Evolutionary conservation across 441 rosid species (phyloP).

Genomic region (Syzygium malaccense): DNA sequence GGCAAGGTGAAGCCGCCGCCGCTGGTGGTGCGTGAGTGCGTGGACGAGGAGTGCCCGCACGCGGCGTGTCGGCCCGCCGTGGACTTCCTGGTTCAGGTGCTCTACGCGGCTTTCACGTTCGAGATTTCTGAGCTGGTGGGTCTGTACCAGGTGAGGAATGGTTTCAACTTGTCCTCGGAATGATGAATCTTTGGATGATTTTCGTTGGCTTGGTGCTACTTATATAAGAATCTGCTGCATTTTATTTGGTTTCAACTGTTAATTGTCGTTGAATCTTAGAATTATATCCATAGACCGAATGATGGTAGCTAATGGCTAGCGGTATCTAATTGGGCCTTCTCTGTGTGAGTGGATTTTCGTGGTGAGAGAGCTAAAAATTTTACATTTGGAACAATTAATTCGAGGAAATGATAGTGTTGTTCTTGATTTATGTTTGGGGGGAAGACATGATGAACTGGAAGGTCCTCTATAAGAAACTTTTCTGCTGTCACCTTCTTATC

Average conservation of each 20-base stretch:
- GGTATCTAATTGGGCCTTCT: background rate
- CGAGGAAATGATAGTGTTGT: background rate
- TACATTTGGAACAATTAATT: background rate
- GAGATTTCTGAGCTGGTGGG: constrained; percentile 52
- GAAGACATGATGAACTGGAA: background rate
- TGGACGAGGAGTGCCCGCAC: constrained; percentile 66
- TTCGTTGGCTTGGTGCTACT: background rate
- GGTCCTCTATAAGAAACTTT: background rate
- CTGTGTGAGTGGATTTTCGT: background rate
- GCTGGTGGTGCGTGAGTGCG: constrained; percentile 41
- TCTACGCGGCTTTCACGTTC: constrained; percentile 63
- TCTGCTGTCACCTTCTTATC: background rate
- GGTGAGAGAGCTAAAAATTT: background rate
- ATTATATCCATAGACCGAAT: background rate
- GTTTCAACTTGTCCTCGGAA: background rate
- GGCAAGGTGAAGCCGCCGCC: constrained; percentile 59
- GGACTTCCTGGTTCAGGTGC: constrained; percentile 58
- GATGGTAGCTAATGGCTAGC: background rate
- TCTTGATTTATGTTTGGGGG: background rate
- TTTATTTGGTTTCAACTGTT: background rate
- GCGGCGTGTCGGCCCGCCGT: constrained; percentile 65
- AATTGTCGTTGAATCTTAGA: background rate
- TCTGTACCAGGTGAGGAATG: constrained; percentile 49
- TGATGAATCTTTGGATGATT: background rate
- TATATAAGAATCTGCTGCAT: background rate